Base-by-base conservation (phyloP, 2,329 filamentous ascomycete genomes). In the Botrytis aclada region DNA sequence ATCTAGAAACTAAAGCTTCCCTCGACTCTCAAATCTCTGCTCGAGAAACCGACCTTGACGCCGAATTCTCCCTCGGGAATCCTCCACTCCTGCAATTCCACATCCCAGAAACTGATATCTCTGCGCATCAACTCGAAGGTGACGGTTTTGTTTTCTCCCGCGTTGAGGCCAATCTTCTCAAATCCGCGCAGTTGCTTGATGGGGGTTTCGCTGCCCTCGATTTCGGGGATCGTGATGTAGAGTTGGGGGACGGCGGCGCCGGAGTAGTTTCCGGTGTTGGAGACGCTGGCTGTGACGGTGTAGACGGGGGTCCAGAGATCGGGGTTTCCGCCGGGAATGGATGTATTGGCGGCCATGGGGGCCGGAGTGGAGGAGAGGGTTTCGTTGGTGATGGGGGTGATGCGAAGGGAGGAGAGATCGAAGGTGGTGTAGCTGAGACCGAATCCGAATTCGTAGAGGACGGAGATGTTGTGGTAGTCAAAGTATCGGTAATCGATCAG, bases 71-170 rank as follows among this genome's bases (percentile, higher is more conserved):
- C 74, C 10, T 62, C 58, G 0, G 70, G 74, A 34, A 80, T 56
- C 66, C 93, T 87, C 94, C 95, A 98, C 84, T 97, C 90, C 85
- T 97, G 94, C 29, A 83, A 81, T 3, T 78, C 85, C 0, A 87
- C 84, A 77, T 97, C 93, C 95, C 95, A 98, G 84, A 93, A 95
- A 81, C 91, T 93, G 71, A 98, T 78, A 80, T 98, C 95, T 72
- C 93, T 89, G 58, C 94, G 88, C 25, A 90, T 95, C 73, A 98
- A 82, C 16, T 89, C 86, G 0, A 88, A 89, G 0, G 81, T 85
- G 84, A 95, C 96, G 2, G 85, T 87, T 4, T 84, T 85, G 70
- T 86, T 88, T 83, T 89, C 82, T n/a, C 93, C 93, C 0, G 93
- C 86, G 0, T 87, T 84, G 74, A 98, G 88, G 62, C 84, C 85